Conservation (phyloP, 2,329 filamentous ascomycete genomes). For the Cladorrhinum sp. region DNA sequence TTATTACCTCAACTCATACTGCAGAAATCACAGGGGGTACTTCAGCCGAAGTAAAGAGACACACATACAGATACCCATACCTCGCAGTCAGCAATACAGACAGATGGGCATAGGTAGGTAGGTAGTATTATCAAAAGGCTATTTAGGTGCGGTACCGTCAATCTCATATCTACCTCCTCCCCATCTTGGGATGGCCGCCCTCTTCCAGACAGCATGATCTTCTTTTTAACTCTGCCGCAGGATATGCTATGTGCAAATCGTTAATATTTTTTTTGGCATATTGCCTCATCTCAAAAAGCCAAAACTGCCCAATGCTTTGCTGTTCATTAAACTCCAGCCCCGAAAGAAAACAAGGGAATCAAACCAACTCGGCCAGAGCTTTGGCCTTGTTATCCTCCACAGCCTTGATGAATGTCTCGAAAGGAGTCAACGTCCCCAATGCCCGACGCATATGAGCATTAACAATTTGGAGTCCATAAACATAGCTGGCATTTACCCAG, state of each 20-base stretch:
- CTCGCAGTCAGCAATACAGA: too few relatives aligned
- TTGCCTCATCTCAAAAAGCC: not conserved
- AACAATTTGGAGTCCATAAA: constrained; percentile 85
- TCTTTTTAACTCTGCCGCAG: not conserved
- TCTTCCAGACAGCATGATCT: not conserved
- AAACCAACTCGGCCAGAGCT: constrained; percentile 45
- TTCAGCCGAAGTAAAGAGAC: too few relatives aligned
- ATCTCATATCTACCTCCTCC: not conserved
- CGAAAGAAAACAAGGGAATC: constrained; percentile 13
- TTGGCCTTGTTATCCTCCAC: constrained; percentile 54
- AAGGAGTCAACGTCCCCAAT: constrained; percentile 82
- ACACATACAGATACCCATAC: too few relatives aligned
- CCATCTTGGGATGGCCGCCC: not conserved
- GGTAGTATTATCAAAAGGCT: not conserved
- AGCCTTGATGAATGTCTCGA: constrained; percentile 75
- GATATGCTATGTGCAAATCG: not conserved
- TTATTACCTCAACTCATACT: too few relatives aligned
- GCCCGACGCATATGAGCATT: constrained; percentile 87
- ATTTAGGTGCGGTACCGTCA: not conserved
- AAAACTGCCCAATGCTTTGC: not conserved
- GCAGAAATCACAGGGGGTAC: too few relatives aligned
- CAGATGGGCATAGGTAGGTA: not conserved
- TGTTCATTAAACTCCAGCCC: not conserved
- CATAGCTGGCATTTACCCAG: constrained; percentile 98
- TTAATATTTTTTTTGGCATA: not conserved